Evolutionary conservation across 1,284 basidiomycete genomes (phyloP).

Genomic region (Lentinula novae-zelandiae): DNA sequence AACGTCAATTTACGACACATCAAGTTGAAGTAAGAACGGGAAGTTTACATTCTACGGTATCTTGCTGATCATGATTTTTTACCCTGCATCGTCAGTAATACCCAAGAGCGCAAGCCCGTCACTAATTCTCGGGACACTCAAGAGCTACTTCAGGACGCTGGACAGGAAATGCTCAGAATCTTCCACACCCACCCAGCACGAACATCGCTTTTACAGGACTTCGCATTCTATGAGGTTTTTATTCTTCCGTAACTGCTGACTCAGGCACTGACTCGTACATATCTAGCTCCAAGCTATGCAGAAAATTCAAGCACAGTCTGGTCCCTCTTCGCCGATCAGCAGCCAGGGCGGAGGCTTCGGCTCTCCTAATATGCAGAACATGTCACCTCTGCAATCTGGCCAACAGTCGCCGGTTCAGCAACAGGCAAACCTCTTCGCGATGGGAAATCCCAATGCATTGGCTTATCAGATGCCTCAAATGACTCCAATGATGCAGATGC

Average conservation of each 20-base stretch:
- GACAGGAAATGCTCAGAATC: conserved; percentile 91
- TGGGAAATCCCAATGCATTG: conserved; percentile 48
- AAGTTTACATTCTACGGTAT: background rate
- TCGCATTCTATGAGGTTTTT: conserved; percentile 85
- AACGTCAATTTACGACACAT: conserved; percentile 84
- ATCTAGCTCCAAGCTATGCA: conserved; percentile 74
- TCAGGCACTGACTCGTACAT: background rate
- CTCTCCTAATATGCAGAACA: conserved; percentile 36
- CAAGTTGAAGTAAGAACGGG: conserved; percentile 61
- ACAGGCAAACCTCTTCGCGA: conserved; percentile 42
- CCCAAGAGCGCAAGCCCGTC: conserved; percentile 93
- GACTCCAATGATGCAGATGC: conserved; percentile 66
- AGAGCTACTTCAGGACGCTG: conserved; percentile 90
- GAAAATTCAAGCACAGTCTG: conserved; percentile 54
- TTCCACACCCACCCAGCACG: conserved; percentile 89
- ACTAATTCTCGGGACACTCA: conserved; percentile 92
- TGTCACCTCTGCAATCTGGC: conserved; percentile 26
- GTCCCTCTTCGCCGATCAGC: conserved; percentile 37
- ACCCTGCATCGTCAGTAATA: conserved; percentile 61
- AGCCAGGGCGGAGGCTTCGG: conserved; percentile 33
- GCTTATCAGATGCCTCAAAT: conserved; percentile 56
- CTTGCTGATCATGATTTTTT: conserved; percentile 19
- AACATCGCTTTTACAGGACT: conserved; percentile 91
- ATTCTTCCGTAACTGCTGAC: background rate
- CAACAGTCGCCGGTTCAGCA: conserved; percentile 22